Base-by-base conservation (phyloP, 2,329 filamentous ascomycete species). In the Sordariomycetes sp. region DNA sequence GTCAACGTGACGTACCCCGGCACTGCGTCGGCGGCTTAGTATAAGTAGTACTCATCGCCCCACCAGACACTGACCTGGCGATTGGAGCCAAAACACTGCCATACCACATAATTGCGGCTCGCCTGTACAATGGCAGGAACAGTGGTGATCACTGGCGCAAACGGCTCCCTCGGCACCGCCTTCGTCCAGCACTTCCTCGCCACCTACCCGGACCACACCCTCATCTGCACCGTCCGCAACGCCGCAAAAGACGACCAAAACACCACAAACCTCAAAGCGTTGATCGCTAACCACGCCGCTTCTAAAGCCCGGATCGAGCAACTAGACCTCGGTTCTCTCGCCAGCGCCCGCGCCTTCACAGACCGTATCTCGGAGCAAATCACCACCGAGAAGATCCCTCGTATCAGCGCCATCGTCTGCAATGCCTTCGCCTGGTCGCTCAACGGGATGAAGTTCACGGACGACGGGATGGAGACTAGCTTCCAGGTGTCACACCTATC, bases 141-240 rank as follows among this genome's bases (percentile, higher is more conserved):
- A 0, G 63, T 73, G 34, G 60, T 72, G 25, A 59, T 72, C 39
- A 72, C 69, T 0, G 69, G 67, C 0, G 69, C 69, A 22, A 73
- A 73, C 57, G 70, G 71, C 50, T 73, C 71, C 13, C 57, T 62
- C 0, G 64, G 60, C 5, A 35, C 60, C 0, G 56, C 50, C 1
- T 64, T 62, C 6, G 55, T 64, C 48, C 39, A 61, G 0, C 56
- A 60, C 2, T 17, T 66, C 24, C 52, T 64, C 10, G 32, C 56
- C 0, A 32, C 55, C 17, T 58, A 63, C 28, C 64, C 64, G 13
- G 48, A 57, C 0, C 57, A 64, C n/a, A 67, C 64, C 1, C 60
- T 67, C 4, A 60, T 72, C 22, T 59, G 68, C 22, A 67, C 69
- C 10, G 69, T 72, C 7, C 65, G 68, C 8, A 63, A 69, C 57